phyloP scores from a whole-genome alignment of 306 rosid species.

The Pueraria montana region DNA sequence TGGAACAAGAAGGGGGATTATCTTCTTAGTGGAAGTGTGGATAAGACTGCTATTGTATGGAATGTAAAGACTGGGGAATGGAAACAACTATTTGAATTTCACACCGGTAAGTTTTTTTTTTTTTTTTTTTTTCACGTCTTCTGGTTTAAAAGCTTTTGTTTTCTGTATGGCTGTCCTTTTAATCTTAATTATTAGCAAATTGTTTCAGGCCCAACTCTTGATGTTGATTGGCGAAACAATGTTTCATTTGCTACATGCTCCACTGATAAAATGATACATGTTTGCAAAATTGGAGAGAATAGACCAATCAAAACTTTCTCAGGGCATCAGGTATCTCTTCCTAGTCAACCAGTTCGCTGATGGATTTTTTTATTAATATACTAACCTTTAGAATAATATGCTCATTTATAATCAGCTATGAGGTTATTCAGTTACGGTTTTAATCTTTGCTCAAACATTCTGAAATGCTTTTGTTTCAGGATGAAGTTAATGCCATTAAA shows the following conservation, averaged over 20 bases:
- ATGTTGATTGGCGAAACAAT: conserved; percentile 75
- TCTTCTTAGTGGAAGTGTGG: conserved; percentile 78
- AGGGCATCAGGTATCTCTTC: conserved; percentile 68
- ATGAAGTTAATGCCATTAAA: conserved; percentile 78
- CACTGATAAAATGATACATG: conserved; percentile 69
- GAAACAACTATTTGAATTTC: conserved; percentile 79
- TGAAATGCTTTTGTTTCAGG: conserved; percentile 55
- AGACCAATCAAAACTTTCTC: conserved; percentile 70
- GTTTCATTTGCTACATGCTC: conserved; percentile 76
- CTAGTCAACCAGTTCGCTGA: neutral
- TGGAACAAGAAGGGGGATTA: conserved; percentile 83
- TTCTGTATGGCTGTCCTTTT: neutral
- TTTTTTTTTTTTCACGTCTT: conserved; percentile 8
- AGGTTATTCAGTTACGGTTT: neutral
- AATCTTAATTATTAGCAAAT: conserved; percentile 30
- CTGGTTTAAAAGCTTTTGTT: neutral
- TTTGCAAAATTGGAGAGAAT: conserved; percentile 75
- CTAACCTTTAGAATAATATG: neutral
- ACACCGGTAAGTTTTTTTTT: conserved; percentile 56
- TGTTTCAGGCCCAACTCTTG: conserved; percentile 74
- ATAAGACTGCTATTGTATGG: conserved; percentile 78
- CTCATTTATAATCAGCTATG: neutral
- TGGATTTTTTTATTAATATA: neutral
- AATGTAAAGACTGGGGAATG: conserved; percentile 69
- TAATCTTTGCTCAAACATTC: conserved; percentile 33